Conservation (phyloP, 306 rosid genomes). For the Canavalia gladiata region DNA sequence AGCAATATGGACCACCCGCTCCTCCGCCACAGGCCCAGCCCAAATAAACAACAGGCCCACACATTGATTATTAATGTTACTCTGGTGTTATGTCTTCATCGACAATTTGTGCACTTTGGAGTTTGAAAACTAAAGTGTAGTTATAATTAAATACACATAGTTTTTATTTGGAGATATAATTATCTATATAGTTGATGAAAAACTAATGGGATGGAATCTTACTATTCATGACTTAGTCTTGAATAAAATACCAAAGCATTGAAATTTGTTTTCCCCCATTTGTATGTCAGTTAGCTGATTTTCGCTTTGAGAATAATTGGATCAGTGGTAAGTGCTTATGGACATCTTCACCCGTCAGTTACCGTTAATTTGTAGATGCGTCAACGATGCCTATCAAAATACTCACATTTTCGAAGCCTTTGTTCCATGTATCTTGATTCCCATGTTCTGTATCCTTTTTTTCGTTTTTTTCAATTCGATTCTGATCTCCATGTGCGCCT, state of each 20-base stretch:
- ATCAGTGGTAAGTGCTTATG: neutral
- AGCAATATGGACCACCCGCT: conserved; percentile 56
- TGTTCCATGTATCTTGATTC: too few relatives aligned
- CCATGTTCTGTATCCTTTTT: too few relatives aligned
- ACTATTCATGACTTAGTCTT: neutral
- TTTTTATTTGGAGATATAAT: neutral
- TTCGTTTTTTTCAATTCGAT: too few relatives aligned
- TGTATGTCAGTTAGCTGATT: neutral
- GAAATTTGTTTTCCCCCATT: neutral
- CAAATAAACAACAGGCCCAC: neutral
- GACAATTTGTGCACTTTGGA: neutral
- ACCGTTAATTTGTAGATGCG: neutral
- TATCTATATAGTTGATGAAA: neutral
- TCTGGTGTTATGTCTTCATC: neutral
- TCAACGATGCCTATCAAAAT: neutral
- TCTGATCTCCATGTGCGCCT: too few relatives aligned
- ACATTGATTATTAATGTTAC: neutral
- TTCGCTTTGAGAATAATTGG: neutral
- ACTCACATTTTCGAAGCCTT: too few relatives aligned
- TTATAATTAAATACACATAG: neutral
- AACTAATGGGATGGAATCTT: neutral
- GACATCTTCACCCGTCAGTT: neutral
- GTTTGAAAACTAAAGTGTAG: neutral
- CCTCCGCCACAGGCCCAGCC: conserved; percentile 58
- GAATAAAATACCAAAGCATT: conserved; percentile 6